These are phyloP conservation scores for Jackrogersella minutella DNA, from an alignment of 495 filamentous ascomycete genomes.

Conservation along the genomic window DNA sequence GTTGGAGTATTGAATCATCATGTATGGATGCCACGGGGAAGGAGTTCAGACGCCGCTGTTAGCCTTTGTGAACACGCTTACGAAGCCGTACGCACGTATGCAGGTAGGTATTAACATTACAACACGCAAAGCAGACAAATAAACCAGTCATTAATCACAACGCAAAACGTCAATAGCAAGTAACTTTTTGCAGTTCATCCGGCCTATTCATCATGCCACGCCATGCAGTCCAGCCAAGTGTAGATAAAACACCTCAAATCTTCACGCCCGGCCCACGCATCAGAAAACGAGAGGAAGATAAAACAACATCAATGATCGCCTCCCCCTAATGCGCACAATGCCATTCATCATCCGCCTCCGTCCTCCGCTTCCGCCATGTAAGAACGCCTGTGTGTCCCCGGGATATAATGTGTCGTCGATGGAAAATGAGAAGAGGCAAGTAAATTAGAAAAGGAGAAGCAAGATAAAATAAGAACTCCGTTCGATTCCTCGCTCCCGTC, in stretches of 20 bases:
- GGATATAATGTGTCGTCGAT: conserved; percentile 21
- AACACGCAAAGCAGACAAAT: neutral
- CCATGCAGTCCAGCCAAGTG: neutral
- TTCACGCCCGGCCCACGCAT: too few species aligned
- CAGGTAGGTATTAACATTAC: conserved; percentile 3
- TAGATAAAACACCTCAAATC: too few species aligned
- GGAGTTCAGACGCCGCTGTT: too few species aligned
- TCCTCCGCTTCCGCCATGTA: conserved; percentile 1
- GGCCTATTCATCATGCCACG: conserved; percentile 3
- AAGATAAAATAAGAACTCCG: neutral
- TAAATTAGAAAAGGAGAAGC: neutral
- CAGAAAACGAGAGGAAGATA: conserved; percentile 3
- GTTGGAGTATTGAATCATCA: too few species aligned
- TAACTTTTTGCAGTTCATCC: conserved; percentile 1
- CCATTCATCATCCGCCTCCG: neutral
- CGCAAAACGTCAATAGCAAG: neutral
- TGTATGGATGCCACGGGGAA: too few species aligned
- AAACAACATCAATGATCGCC: conserved; percentile 4
- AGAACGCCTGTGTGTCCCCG: conserved; percentile 33
- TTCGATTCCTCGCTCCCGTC: neutral
- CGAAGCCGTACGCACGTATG: too few species aligned
- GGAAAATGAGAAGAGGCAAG: too few species aligned
- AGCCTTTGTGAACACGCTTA: too few species aligned
- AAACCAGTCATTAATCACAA: neutral
- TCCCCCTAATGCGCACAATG: conserved; percentile 7